phyloP scores from a whole-genome alignment of 305 asterid species.

The Rubia peregrina region DNA sequence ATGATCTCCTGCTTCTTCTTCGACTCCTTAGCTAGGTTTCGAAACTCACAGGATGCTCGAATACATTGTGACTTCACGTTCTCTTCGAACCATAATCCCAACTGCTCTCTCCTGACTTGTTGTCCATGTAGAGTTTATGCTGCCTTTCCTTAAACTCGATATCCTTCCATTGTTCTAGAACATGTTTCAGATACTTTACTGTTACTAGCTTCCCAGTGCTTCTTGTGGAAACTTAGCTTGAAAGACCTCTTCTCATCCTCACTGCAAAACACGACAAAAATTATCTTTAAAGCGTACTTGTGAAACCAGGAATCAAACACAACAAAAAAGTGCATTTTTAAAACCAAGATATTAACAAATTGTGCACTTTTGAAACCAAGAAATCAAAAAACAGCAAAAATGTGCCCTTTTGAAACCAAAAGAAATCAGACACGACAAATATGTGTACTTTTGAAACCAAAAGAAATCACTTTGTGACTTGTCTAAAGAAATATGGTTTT shows the following conservation, averaged over 20 bases:
- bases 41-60: neutral
- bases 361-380: no score
- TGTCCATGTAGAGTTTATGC: neutral
- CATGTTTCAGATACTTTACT: neutral
- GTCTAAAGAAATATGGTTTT: neutral
- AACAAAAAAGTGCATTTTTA: no score
- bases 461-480: no score
- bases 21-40: neutral
- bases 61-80: neutral
- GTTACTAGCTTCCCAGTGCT: no score
- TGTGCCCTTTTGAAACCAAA: no score
- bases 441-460: no score
- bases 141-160: neutral
- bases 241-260: neutral
- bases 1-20: conserved; percentile 16
- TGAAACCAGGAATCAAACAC: no score
- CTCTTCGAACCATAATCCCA: neutral
- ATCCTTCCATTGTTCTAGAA: neutral
- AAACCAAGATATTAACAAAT: no score
- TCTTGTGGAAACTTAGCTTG: neutral
- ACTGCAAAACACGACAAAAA: no score
- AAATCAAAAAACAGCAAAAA: no score
- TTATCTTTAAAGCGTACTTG: no score
- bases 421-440: no score
- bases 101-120: neutral